phyloP scores from a whole-genome alignment of 1,284 basidiomycete genomes.

The Ustilago bromivora region DNA sequence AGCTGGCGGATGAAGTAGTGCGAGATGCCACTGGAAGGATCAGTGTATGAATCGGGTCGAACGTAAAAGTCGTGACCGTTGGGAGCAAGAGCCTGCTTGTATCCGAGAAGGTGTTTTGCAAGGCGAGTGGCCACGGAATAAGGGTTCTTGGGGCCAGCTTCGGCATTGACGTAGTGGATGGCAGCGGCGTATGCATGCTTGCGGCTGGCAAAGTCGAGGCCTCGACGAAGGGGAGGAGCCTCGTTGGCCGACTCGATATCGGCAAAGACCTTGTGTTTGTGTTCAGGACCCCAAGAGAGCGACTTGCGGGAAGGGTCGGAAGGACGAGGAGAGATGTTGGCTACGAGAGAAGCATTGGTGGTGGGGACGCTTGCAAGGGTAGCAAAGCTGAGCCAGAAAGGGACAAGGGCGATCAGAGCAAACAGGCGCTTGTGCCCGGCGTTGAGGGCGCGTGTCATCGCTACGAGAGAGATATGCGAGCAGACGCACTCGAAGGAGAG shows the following conservation, averaged over 20 bases:
- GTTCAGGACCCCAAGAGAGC: conserved; percentile 55
- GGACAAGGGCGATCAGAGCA: conserved; percentile 49
- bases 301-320: conserved; percentile 54
- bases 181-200: conserved; percentile 47
- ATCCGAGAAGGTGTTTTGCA: conserved; percentile 49
- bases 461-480: background rate
- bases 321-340: conserved; percentile 21
- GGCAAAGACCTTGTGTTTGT: conserved; percentile 51
- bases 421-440: conserved; percentile 42
- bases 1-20: conserved; percentile 58
- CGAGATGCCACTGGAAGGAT: conserved; percentile 51
- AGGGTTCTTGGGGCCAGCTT: conserved; percentile 43
- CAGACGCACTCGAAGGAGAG: background rate
- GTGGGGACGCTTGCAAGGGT: conserved; percentile 19
- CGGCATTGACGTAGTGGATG: conserved; percentile 48
- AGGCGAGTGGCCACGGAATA: conserved; percentile 46
- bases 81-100: conserved; percentile 35
- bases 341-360: conserved; percentile 26
- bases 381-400: conserved; percentile 50
- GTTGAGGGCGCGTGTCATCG: conserved; percentile 32
- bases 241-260: conserved; percentile 30
- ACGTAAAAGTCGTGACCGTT: conserved; percentile 54
- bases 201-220: conserved; percentile 22
- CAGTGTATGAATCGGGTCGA: conserved; percentile 59
- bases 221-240: conserved; percentile 20